Percentiles rank a stretch among this genome's conserved stretches.
phyloP scores from a whole-genome alignment of 257 asterid genomes.

The Plantago ovata region DNA sequence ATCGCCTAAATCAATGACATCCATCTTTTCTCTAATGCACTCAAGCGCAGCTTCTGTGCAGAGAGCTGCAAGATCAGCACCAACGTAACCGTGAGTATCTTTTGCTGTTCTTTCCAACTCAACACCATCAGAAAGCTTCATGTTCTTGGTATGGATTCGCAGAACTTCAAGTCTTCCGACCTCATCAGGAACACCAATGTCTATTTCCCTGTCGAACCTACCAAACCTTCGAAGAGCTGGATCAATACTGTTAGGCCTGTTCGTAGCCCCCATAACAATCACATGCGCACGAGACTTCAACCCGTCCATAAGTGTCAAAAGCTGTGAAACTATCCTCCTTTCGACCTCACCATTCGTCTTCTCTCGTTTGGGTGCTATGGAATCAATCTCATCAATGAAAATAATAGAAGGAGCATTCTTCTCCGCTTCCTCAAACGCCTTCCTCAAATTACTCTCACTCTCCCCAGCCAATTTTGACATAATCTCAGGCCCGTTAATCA shows the following conservation, averaged over 20 bases:
- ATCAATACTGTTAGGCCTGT: slow-evolving; percentile 89
- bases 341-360: slow-evolving; percentile 91
- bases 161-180: slow-evolving; percentile 96
- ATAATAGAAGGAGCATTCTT: too few relatives aligned
- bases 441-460: slow-evolving; percentile 89
- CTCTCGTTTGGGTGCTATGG: slow-evolving; percentile 94
- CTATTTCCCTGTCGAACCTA: slow-evolving; percentile 88
- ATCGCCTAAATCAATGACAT: slow-evolving; percentile 85
- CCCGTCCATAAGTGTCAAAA: slow-evolving; percentile 91
- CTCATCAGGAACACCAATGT: slow-evolving; percentile 94
- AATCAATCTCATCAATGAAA: slow-evolving; percentile 42
- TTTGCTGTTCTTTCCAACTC: slow-evolving; percentile 79
- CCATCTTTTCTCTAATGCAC: slow-evolving; percentile 98
- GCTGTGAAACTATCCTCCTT: slow-evolving; percentile 94
- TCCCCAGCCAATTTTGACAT: slow-evolving; percentile 52
- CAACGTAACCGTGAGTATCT: slow-evolving; percentile 90
- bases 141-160: slow-evolving; percentile 87
- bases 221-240: slow-evolving; percentile 94
- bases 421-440: slow-evolving; percentile 94
- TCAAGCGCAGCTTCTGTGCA: slow-evolving; percentile 67
- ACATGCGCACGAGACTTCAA: slow-evolving; percentile 89
- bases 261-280: slow-evolving; percentile 91
- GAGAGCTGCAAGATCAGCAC: slow-evolving; percentile 60
- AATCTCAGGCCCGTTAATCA: too few relatives aligned
- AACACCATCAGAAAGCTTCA: slow-evolving; percentile 91